phyloP scores from a whole-genome alignment of 2,329 filamentous ascomycete genomes.

The Ascosphaera aggregata region DNA sequence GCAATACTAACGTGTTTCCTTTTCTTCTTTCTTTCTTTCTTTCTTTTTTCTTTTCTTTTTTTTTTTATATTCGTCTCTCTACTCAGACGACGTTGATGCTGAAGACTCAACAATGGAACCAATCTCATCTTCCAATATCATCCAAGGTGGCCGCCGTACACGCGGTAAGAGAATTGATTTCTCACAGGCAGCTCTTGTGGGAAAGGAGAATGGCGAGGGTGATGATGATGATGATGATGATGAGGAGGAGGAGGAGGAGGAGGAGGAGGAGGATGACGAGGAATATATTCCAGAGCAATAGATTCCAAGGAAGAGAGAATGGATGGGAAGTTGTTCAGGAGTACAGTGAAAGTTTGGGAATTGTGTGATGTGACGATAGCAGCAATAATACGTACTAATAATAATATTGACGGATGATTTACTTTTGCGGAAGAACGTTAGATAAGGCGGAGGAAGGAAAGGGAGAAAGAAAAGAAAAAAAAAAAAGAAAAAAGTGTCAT shows the following conservation, averaged over 20 bases:
- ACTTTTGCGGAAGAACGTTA: too few relatives aligned
- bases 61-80: neutral
- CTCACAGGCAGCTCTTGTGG: conserved; percentile 67
- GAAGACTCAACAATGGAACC: conserved; percentile 63
- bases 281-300: too few relatives aligned
- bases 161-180: conserved; percentile 87
- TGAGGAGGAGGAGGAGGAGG: conserved; percentile 16
- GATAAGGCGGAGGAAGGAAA: too few relatives aligned
- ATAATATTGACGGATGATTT: too few relatives aligned
- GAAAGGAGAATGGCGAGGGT: conserved; percentile 59
- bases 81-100: conserved; percentile 34
- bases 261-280: conserved; percentile 12
- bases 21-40: conserved; percentile 1
- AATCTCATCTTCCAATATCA: conserved; percentile 78
- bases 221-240: conserved; percentile 38
- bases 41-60: neutral
- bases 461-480: too few relatives aligned
- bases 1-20: too few relatives aligned
- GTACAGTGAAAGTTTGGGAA: too few relatives aligned
- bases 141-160: conserved; percentile 55
- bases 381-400: too few relatives aligned
- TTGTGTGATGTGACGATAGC: too few relatives aligned
- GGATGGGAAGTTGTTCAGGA: too few relatives aligned
- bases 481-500: too few relatives aligned
- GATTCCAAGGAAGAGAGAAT: too few relatives aligned